phyloP scores from a whole-genome alignment of 352 stramenopile genomes.

The Poterioochromonas sp. region DNA sequence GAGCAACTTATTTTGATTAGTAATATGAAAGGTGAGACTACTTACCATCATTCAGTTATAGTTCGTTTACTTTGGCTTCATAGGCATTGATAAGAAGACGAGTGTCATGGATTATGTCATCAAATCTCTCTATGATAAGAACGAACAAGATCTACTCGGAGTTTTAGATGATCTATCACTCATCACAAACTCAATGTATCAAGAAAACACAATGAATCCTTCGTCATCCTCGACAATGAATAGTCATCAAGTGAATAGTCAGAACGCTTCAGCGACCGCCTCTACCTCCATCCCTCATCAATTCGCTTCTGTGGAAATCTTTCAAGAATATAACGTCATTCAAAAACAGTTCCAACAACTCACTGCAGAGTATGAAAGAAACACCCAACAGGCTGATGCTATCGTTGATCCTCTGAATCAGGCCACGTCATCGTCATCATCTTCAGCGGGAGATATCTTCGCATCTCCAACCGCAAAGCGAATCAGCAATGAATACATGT shows the following conservation, averaged over 20 bases:
- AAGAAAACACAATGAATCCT: no score
- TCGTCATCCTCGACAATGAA: no score
- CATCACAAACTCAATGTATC: not conserved
- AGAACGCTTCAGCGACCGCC: no score
- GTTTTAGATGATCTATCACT: not conserved
- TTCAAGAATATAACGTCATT: not conserved
- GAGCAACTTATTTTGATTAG: not conserved
- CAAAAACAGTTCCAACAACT: not conserved
- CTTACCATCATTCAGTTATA: not conserved
- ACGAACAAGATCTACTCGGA: not conserved
- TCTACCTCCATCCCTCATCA: no score
- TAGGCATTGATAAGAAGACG: not conserved
- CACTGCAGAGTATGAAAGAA: not conserved
- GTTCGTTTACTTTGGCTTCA: not conserved
- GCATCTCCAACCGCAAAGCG: not conserved
- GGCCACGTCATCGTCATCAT: not conserved
- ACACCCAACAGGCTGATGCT: not conserved
- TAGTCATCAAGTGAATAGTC: no score
- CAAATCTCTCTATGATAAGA: not conserved
- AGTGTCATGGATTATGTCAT: not conserved
- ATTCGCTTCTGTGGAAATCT: not conserved
- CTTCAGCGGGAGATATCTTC: not conserved
- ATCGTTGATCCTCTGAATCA: not conserved
- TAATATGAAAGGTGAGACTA: slow-evolving; percentile 1
- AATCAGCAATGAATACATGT: not conserved